A percentile compares a stretch with the other conserved stretches of the same genome.
Evolutionary conservation across 2,329 filamentous ascomycete genomes (phyloP).

Genomic region (Cladophialophora immunda): DNA sequence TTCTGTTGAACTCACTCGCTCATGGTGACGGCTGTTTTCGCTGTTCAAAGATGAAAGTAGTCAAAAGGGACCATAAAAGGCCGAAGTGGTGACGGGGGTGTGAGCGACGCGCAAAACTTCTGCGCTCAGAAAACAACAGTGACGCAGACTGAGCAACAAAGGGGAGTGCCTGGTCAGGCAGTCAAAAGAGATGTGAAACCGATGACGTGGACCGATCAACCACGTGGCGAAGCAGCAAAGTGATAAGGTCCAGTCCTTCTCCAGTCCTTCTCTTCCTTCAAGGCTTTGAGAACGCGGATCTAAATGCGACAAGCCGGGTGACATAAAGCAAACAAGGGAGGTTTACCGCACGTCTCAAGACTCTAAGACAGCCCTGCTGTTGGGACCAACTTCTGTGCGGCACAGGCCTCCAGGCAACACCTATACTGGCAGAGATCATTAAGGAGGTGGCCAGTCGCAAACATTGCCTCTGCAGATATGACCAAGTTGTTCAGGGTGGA

Average conservation of each 20-base stretch:
- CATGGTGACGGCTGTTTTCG: slow-evolving; percentile 28
- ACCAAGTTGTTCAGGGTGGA: neutral
- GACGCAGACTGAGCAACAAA: neutral
- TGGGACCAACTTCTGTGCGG: neutral
- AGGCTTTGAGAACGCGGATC: neutral
- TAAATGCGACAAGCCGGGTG: neutral
- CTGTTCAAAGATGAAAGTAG: neutral
- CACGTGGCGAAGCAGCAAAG: neutral
- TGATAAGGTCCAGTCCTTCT: neutral
- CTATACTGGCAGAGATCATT: neutral
- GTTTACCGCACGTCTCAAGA: neutral
- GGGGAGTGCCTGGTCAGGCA: neutral
- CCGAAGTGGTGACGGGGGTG: neutral
- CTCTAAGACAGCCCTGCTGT: neutral
- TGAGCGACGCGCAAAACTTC: neutral
- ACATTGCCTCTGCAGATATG: neutral
- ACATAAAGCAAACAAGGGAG: neutral
- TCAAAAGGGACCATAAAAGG: neutral
- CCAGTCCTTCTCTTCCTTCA: neutral
- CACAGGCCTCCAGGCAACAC: neutral
- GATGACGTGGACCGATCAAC: neutral
- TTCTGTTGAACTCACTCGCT: slow-evolving; percentile 35
- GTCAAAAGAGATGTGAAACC: neutral
- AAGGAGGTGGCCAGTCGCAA: neutral
- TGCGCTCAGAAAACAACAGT: neutral